phyloP scores from a whole-genome alignment of 148 eudicot genomes.

The Rhododendron ferrugineum region DNA sequence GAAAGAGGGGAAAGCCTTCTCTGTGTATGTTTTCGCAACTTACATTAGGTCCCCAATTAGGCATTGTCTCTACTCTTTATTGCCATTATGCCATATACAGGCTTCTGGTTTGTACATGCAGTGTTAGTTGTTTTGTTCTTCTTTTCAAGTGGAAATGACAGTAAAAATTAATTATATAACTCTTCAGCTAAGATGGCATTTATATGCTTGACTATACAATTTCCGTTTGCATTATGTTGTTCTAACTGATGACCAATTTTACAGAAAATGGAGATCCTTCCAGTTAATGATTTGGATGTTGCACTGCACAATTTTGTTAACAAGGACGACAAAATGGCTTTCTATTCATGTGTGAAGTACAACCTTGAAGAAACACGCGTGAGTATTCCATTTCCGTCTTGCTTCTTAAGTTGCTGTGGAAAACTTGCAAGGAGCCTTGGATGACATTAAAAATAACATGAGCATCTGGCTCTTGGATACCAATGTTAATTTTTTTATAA shows the following conservation, averaged over 20 bases:
- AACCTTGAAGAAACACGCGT: conserved; percentile 94
- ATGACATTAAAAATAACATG: not conserved
- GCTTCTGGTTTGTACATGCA: not conserved
- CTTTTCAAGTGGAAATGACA: not conserved
- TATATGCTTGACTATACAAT: not conserved
- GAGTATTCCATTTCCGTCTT: conserved; percentile 29
- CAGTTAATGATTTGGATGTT: conserved; percentile 89
- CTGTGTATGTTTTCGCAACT: not conserved
- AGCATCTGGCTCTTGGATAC: conserved; percentile 1
- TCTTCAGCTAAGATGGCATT: not conserved
- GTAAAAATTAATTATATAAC: not conserved
- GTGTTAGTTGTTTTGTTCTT: not conserved
- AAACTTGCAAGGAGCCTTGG: not conserved
- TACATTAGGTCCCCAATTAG: not conserved
- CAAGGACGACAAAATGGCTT: conserved; percentile 96
- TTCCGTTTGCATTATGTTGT: not conserved
- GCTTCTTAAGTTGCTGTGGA: not conserved
- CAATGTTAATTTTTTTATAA: not conserved
- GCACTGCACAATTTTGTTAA: conserved; percentile 91
- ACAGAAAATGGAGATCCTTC: conserved; percentile 99
- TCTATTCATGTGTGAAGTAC: conserved; percentile 81
- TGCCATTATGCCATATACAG: not conserved
- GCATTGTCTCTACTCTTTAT: not conserved
- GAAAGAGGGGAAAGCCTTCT: not conserved
- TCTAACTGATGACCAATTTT: conserved; percentile 10